Evolutionary conservation across 2,329 filamentous ascomycete species (phyloP).

Genomic region (Eutypa lata): DNA sequence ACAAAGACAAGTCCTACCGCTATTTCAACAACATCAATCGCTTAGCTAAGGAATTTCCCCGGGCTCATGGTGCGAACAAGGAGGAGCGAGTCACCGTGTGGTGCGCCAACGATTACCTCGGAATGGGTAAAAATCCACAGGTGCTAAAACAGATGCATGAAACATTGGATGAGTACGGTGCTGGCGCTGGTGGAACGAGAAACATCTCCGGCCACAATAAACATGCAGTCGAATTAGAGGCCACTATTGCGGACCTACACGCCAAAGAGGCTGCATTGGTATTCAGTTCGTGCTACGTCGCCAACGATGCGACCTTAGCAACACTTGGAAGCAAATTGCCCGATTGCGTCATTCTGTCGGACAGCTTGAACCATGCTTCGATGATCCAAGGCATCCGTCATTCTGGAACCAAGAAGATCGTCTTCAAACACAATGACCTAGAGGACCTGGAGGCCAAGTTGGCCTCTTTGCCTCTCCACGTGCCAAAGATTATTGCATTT

Average conservation of each 20-base stretch:
- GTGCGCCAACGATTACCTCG: slow-evolving; percentile 99
- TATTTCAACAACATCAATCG: slow-evolving; percentile 99
- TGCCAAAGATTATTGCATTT: slow-evolving; percentile 97
- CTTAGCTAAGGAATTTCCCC: slow-evolving; percentile 91
- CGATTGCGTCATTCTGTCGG: slow-evolving; percentile 95
- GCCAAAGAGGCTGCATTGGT: slow-evolving; percentile 89
- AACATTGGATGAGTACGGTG: slow-evolving; percentile 90
- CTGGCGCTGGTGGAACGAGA: slow-evolving; percentile 89
- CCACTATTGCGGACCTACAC: slow-evolving; percentile 80
- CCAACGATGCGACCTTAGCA: slow-evolving; percentile 93
- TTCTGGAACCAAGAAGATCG: slow-evolving; percentile 93
- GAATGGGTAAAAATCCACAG: slow-evolving; percentile 88
- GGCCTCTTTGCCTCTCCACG: slow-evolving; percentile 76
- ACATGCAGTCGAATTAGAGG: slow-evolving; percentile 84
- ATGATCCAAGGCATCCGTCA: slow-evolving; percentile 99
- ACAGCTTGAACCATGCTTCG: slow-evolving; percentile 95
- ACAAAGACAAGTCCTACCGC: slow-evolving; percentile 98
- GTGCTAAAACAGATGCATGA: slow-evolving; percentile 92
- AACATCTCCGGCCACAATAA: slow-evolving; percentile 98
- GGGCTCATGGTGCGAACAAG: slow-evolving; percentile 80
- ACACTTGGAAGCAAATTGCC: slow-evolving; percentile 96
- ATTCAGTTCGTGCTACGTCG: slow-evolving; percentile 97
- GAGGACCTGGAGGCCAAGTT: slow-evolving; percentile 89
- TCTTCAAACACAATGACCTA: slow-evolving; percentile 99
- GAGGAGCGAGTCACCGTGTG: slow-evolving; percentile 92